Evolutionary conservation across 169 alveolate species (phyloP), one percentile per base, ranked within the genome.

Genomic region (Fabrea salina): DNA sequence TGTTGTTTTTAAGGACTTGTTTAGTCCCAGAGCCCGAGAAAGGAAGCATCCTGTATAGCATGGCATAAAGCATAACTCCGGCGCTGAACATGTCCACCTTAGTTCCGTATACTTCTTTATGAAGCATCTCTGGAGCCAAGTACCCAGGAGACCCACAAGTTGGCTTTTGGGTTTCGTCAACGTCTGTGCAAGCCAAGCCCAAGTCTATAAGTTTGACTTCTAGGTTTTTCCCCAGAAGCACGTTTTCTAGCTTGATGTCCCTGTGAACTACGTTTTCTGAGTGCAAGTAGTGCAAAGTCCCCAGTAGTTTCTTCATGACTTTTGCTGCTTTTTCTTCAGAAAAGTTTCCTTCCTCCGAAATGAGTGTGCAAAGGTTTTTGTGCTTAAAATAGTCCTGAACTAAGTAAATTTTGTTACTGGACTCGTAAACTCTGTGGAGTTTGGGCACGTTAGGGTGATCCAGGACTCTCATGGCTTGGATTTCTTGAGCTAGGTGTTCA

Each of bases 41-140:
- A 1, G 97, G 97, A 6, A 97, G 95, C 33, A 88, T 87, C 8
- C 98, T 97, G 41, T 91, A 90, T 22, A 95, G 78, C 66, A 95
- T 80, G 50, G 91, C 86, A 76, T 84, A 93, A 47, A 93, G 68
- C 16, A 91, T 87, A 44, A 90, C 94, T 32, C 97, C 97, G 41
- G 90, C 82, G 47, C 94, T 87, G 71, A 88, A 93, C 32, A 93
- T 90, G 79, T 93, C 97, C 5, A 91, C 96, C 50, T 93, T 91
- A 11, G 93, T 85, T 56, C 86, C 92, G 80, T 95, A 95, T 6
- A 94, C 89, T 30, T 80, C 75, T 58, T 91, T 95, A 72, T 82
- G 88, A 43, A 95, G 82, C 19, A 95, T 95, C 75, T 95, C 98
- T 1, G 98, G 98, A 3, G 98, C 97, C 25, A 93, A 27, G 82